Evolutionary conservation across 306 rosid genomes (phyloP).

Genomic region (Glycine tomentella): DNA sequence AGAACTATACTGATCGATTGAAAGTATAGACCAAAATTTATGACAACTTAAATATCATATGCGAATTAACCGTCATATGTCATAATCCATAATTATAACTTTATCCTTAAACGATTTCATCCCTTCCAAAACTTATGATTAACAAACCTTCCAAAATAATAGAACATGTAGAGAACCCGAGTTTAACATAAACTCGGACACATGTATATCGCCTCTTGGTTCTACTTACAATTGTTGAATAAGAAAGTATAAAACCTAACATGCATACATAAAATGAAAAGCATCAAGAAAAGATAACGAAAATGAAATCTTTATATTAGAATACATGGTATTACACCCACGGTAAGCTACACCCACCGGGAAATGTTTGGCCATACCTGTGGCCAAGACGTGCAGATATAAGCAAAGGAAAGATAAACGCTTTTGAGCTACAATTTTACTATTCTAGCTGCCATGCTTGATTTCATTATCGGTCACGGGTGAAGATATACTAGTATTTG

Average conservation of each 20-base stretch:
- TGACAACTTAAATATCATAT: neutral
- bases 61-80: neutral
- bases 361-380: slow-evolving; percentile 16
- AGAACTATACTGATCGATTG: too few relatives aligned
- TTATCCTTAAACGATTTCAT: neutral
- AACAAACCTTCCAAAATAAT: slow-evolving; percentile 26
- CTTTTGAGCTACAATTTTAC: slow-evolving; percentile 23
- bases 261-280: slow-evolving; percentile 22
- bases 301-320: slow-evolving; percentile 15
- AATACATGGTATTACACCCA: slow-evolving; percentile 29
- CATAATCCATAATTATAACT: neutral
- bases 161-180: neutral
- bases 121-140: neutral
- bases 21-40: too few relatives aligned
- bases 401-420: slow-evolving; percentile 4
- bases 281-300: neutral
- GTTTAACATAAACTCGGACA: neutral
- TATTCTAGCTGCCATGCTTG: slow-evolving; percentile 6
- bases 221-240: slow-evolving; percentile 41
- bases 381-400: slow-evolving; percentile 13
- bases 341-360: neutral
- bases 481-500: slow-evolving; percentile 29
- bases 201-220: neutral
- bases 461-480: slow-evolving; percentile 14
- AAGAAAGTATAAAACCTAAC: slow-evolving; percentile 13